Evolutionary conservation across 192 early-diverging fungal species (phyloP).

Genomic region (Helicostylum pulchrum): DNA sequence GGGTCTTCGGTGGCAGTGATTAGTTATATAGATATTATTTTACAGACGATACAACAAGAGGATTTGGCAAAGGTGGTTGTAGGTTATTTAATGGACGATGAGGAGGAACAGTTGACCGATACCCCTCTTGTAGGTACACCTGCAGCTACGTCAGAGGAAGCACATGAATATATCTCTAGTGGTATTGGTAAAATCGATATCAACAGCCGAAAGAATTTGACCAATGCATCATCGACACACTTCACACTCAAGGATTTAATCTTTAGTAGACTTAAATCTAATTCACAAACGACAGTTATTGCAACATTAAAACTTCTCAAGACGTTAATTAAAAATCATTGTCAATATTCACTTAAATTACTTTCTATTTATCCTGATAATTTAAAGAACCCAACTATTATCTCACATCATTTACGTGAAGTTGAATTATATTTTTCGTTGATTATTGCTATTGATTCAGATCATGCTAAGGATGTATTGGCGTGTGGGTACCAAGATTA

Average conservation of each 20-base stretch:
- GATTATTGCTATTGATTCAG: constrained; percentile 50
- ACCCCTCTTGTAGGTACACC: background rate
- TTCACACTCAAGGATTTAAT: constrained; percentile 83
- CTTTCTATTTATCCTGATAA: constrained; percentile 66
- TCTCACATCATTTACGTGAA: constrained; percentile 55
- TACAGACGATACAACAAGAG: constrained; percentile 71
- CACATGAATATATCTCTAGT: background rate
- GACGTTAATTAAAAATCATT: constrained; percentile 72
- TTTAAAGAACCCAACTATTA: constrained; percentile 30
- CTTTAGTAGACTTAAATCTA: constrained; percentile 82
- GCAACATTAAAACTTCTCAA: constrained; percentile 79
- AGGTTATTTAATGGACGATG: constrained; percentile 74
- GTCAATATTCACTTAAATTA: constrained; percentile 70
- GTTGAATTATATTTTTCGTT: constrained; percentile 57
- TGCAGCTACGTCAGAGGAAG: background rate
- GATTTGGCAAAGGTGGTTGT: constrained; percentile 70
- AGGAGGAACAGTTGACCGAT: constrained; percentile 26
- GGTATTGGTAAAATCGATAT: constrained; percentile 3
- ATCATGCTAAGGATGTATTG: constrained; percentile 49
- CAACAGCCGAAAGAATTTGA: background rate
- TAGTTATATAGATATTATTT: constrained; percentile 83
- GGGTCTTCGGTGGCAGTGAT: constrained; percentile 86
- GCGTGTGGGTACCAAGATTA: constrained; percentile 55
- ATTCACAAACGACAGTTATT: constrained; percentile 82
- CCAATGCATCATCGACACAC: constrained; percentile 35